Evolutionary conservation across 768 basidiomycete genomes (phyloP).

Genomic region (Pilatotrama ljubarskyi): DNA sequence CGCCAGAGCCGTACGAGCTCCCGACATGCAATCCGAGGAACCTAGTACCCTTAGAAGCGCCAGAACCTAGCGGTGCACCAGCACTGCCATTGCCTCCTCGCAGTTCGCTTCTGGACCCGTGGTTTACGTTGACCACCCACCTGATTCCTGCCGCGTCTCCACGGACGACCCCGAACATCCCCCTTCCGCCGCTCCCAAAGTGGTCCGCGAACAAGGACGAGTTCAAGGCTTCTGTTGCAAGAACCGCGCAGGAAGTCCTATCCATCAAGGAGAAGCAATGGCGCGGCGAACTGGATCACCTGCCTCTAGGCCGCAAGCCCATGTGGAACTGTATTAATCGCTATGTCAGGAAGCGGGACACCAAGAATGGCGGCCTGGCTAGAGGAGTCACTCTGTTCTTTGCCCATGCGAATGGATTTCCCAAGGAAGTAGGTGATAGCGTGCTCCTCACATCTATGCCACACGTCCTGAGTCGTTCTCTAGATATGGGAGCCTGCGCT

Average conservation of each 20-base stretch:
- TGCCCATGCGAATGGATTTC: slow-evolving; percentile 85
- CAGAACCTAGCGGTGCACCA: slow-evolving; percentile 24
- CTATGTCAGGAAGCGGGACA: slow-evolving; percentile 46
- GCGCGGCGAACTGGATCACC: slow-evolving; percentile 25
- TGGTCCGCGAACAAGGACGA: slow-evolving; percentile 37
- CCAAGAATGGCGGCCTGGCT: slow-evolving; percentile 15
- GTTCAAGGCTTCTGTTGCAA: slow-evolving; percentile 24
- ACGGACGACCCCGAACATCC: slow-evolving; percentile 44
- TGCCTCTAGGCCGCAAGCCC: slow-evolving; percentile 31
- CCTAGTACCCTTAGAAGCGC: slow-evolving; percentile 14
- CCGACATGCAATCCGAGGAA: slow-evolving; percentile 5
- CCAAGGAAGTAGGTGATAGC: slow-evolving; percentile 65
- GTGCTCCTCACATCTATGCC: not conserved
- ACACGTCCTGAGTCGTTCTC: not conserved
- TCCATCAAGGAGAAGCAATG: slow-evolving; percentile 35
- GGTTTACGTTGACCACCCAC: slow-evolving; percentile 52
- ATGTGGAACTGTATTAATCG: slow-evolving; percentile 77
- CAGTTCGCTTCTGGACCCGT: slow-evolving; percentile 31
- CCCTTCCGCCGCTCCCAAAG: slow-evolving; percentile 37
- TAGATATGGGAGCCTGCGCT: slow-evolving; percentile 84
- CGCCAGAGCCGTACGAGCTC: slow-evolving; percentile 9
- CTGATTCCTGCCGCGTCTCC: slow-evolving; percentile 55
- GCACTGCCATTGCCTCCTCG: slow-evolving; percentile 43
- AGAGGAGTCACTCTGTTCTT: slow-evolving; percentile 68
- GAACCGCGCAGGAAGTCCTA: slow-evolving; percentile 30